A percentile compares a stretch with the other conserved stretches of the same genome.
phyloP scores from a whole-genome alignment of 2,329 filamentous ascomycete species.

The Aspergillus pseudoglaucus region DNA sequence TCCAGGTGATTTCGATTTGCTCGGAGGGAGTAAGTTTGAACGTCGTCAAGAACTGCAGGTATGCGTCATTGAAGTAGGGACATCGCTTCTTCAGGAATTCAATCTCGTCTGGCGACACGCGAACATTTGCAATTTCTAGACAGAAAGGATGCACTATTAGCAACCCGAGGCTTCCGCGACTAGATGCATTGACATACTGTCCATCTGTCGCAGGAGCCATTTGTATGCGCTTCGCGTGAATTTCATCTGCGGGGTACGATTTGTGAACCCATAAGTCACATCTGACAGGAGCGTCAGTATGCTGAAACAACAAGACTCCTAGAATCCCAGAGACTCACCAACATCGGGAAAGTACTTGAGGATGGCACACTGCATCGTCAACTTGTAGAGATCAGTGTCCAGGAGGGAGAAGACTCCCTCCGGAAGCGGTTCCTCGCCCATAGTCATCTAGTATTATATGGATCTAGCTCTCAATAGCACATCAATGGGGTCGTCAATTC shows the following conservation, averaged over 20 bases:
- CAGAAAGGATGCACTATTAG: not conserved
- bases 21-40: constrained; percentile 77
- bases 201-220: constrained; percentile 80
- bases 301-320: not conserved
- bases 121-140: constrained; percentile 73
- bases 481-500: not conserved
- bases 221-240: constrained; percentile 73
- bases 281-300: constrained; percentile 29
- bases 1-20: constrained; percentile 68
- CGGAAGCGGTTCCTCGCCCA: constrained; percentile 32
- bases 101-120: constrained; percentile 71
- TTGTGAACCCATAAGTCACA: constrained; percentile 91
- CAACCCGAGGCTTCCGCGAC: not conserved
- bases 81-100: constrained; percentile 72
- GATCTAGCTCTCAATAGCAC: constrained; percentile 2
- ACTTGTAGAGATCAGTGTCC: constrained; percentile 84
- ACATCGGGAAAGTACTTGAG: constrained; percentile 80
- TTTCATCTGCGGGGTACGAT: constrained; percentile 90
- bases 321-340: constrained; percentile 25
- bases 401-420: constrained; percentile 77
- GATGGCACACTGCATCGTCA: constrained; percentile 98
- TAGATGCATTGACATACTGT: constrained; percentile 48
- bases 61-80: constrained; percentile 69
- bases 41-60: constrained; percentile 72
- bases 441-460: constrained; percentile 4